Evolutionary conservation across 2,329 filamentous ascomycete genomes (phyloP).

Genomic region (Amesomyces nigricolor): DNA sequence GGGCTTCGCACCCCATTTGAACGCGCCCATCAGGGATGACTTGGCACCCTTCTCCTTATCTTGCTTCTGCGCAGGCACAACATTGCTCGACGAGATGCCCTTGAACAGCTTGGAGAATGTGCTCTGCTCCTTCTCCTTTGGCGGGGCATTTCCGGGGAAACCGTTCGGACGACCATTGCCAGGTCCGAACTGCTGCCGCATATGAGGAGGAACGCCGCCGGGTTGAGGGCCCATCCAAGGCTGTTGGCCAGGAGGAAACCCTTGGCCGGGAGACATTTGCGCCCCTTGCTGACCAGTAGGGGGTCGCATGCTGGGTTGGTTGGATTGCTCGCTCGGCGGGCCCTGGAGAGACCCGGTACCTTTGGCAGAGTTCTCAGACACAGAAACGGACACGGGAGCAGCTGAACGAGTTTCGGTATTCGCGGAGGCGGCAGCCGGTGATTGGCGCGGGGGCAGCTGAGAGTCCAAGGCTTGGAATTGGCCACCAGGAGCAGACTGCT

Average conservation of each 20-base stretch:
- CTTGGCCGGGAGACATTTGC: constrained; percentile 9
- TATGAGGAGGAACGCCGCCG: constrained; percentile 8
- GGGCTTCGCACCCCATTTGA: constrained; percentile 22
- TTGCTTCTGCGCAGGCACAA: constrained; percentile 13
- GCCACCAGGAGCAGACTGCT: neutral
- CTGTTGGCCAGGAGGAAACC: constrained; percentile 8
- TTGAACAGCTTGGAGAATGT: constrained; percentile 28
- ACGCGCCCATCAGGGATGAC: constrained; percentile 22
- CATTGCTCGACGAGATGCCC: constrained; percentile 12
- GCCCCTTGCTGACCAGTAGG: constrained; percentile 5
- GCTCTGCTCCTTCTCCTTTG: constrained; percentile 27
- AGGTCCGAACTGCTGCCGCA: constrained; percentile 11
- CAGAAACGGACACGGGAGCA: constrained; percentile 2
- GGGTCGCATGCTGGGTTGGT: constrained; percentile 10
- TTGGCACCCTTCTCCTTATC: constrained; percentile 25
- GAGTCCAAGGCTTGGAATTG: neutral
- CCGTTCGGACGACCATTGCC: constrained; percentile 13
- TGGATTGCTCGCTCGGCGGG: constrained; percentile 18
- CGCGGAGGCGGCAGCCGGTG: constrained; percentile 4
- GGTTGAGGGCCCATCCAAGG: constrained; percentile 13
- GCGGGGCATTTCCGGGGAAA: constrained; percentile 5
- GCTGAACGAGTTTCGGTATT: constrained; percentile 1
- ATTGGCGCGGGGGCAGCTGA: constrained; percentile 4
- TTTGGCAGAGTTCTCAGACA: constrained; percentile 7
- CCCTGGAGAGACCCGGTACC: neutral